Evolutionary conservation across 306 rosid genomes (phyloP), one percentile per base, ranked within the genome.

Genomic region (Rosa chinensis): DNA sequence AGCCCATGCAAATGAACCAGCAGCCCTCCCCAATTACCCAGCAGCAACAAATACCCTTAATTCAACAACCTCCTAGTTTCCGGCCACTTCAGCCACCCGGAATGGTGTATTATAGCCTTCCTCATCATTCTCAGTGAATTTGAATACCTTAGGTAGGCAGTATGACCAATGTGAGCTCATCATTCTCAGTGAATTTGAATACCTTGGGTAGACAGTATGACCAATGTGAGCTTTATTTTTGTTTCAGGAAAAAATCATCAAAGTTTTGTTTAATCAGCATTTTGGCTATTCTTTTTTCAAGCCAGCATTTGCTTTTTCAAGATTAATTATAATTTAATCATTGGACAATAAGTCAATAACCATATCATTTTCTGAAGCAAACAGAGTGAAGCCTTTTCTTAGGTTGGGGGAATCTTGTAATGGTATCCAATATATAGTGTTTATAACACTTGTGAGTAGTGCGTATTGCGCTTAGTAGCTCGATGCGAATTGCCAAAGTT

Each of bases 21-120:
- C 67, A 82, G 67, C 82, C 84, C 8, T 45, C 83, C 20, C 67
- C 81, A 43, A 66, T 82, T 52, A 73, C 83, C 13, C 96, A 81
- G 62, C 89, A 87, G 37, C 97, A 87, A 76, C 86, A 76, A 8
- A 48, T 87, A 72, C 81, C 90, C 17, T 58, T 85, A 67, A 42
- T 80, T 0, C 91, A 87, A 82, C 91, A 82, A 62, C 85, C 85
- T 71, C 91, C 96, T 59, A 84, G 87, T 85, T 94, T 94, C 80
- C 90, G 89, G 85, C 92, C 97, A 9, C 92, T 88, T 84, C 97
- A 88, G 77, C 94, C 93, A 3, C 92, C 97, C 0, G 94, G 93
- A 82, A 87, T 89, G 89, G 93, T 88, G 74, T 94, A 88, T 82
- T 91, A 86, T 78, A 85, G 90, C 69, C 88, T 86, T 76, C 86